Evolutionary conservation across 345 rosid genomes (phyloP), one percentile per base, ranked within the genome.

Genomic region (Salix viminalis): DNA sequence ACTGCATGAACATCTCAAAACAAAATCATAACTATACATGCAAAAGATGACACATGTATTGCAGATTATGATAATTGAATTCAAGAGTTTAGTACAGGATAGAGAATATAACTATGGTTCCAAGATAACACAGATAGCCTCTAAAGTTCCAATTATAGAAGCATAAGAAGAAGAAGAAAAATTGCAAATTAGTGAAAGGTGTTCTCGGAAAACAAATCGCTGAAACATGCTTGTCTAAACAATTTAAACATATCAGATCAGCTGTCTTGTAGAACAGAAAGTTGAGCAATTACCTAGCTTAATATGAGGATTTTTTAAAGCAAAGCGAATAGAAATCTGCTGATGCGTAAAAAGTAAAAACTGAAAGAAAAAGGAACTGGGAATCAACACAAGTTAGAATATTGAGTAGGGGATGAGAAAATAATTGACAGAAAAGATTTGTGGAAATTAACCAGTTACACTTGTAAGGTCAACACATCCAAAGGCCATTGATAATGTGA

Each of bases 1-100:
- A 69, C 99, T 95, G 83, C 83, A 87, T 23, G 65, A 64, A 54
- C 24, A 74, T 60, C 78, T 60, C 7, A 72, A 70, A 66, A 54
- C 44, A 68, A 70, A 82, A 76, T 66, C 48, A 65, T 9, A 28
- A 72, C 39, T 32, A 46, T 39, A 37, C 16, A 9, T 23, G n/a
- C 67, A 70, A 37, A 67, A 68, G 21, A 71, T 36, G 67, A 76
- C 30, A 37, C 5, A 76, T 70, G 60, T 46, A 68, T 66, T 16
- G 11, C 28, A 70, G 0, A 64, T 70, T 26, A 28, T 26, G 12
- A 69, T 72, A 65, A 39, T 39, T 4, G 18, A 28, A 54, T 68
- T 54, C 67, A 54, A 39, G 52, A 67, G n/a, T 16, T 16, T 8
- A 36, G 52, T 16, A 23, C n/a, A 26, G 34, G n/a, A n/a, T 70